These are phyloP conservation scores for Colletotrichum sp. DNA, from an alignment of 2,329 filamentous ascomycete species.

Conservation along the genomic window DNA sequence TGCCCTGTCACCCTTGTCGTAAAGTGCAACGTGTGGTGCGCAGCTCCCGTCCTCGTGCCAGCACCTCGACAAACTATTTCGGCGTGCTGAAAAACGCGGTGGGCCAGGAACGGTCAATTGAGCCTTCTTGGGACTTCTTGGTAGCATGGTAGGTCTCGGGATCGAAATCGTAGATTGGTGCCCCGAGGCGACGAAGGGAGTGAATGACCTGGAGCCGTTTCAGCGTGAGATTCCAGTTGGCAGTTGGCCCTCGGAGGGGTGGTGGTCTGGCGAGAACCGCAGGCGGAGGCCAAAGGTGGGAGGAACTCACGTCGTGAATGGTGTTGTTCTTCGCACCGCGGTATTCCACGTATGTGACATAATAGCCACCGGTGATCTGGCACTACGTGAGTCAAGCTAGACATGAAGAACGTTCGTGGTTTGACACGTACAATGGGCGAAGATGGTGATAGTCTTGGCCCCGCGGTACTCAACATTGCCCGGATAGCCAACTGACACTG, in stretches of 20 bases:
- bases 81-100: too few species aligned
- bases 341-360: conserved; percentile 57
- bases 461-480: background rate
- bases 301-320: conserved; percentile 58
- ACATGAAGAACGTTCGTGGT: too few species aligned
- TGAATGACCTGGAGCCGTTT: conserved; percentile 54
- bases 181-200: conserved; percentile 50
- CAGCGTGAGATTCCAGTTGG: background rate
- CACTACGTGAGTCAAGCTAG: too few species aligned
- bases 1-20: too few species aligned
- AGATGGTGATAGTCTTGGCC: background rate
- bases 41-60: too few species aligned
- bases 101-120: too few species aligned
- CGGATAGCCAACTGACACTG: background rate
- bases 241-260: background rate
- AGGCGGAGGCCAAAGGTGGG: background rate
- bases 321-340: conserved; percentile 66
- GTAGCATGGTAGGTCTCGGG: conserved; percentile 37
- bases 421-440: too few species aligned
- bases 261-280: background rate
- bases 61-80: too few species aligned
- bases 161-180: conserved; percentile 65
- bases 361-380: conserved; percentile 29
- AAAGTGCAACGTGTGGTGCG: too few species aligned
- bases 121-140: background rate